Evolutionary conservation across 2,329 filamentous ascomycete genomes (phyloP), one percentile per base, ranked within the genome.

Genomic region (Monosporascus sp.): DNA sequence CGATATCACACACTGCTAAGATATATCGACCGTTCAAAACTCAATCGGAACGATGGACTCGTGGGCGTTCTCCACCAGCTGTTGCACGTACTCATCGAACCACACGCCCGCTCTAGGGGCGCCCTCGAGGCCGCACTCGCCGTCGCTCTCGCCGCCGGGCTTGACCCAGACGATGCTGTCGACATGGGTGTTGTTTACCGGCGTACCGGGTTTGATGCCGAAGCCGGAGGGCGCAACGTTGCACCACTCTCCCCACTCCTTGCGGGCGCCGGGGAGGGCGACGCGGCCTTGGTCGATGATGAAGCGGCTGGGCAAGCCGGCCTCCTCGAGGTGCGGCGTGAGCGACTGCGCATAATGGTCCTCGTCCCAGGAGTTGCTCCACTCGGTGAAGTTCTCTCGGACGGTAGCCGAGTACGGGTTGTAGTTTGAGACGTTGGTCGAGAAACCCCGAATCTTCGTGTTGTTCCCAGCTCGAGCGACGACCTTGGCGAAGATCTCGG

Each of bases 91-190:
- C 17, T 74, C 77, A 68, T 83, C 70, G 69, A 86, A 86, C 85
- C 85, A 90, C 8, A 75, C 71, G 31, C 86, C 86, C 9, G 86
- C 85, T 68, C 89, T 83, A 31, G 86, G 86, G 1, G 86, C 84
- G 59, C 79, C 76, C 1, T 68, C 57, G 8, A 73, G 69, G 27
- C 82, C 81, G 56, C 82, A 85, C 68, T 81, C 70, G 37, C 69
- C 69, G 48, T 71, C 68, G 45, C 70, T 86, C 59, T 74, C 72
- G 53, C 73, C 72, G 58, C 82, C 82, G 2, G 82, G 81, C 73
- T 84, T 84, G 49, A 83, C 70, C 82, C 82, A 85, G 45, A 84
- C 81, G 56, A 84, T 81, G 22, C 81, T 79, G 63, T 85, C 82
- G 41, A 77, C 72, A 18, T 82, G 71, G 4, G 67, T 61, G 58